phyloP scores from a whole-genome alignment of 2,329 filamentous ascomycete genomes.

The Monilinia fructicola region DNA sequence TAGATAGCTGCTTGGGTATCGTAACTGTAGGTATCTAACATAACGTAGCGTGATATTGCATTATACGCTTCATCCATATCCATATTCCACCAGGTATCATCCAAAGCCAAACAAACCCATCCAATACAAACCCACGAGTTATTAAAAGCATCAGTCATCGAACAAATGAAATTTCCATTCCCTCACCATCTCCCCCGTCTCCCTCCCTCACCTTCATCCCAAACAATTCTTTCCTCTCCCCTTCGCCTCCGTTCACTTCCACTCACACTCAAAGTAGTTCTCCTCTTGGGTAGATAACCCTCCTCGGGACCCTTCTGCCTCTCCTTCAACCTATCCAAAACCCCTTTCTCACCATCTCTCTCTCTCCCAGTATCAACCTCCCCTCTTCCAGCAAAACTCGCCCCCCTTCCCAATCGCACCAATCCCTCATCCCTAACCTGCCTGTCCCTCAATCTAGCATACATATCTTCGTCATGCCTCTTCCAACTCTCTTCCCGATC shows the following conservation, averaged over 20 bases:
- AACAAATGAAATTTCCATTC: conserved; percentile 9
- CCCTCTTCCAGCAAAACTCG: neutral
- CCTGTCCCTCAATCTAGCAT: conserved; percentile 5
- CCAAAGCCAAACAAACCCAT: neutral
- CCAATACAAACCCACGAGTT: neutral
- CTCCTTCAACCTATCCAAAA: conserved; percentile 28
- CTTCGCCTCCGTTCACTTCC: neutral
- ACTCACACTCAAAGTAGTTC: neutral
- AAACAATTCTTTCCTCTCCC: conserved; percentile 18
- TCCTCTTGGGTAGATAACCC: conserved; percentile 13
- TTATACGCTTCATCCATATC: neutral
- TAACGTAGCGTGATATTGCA: neutral
- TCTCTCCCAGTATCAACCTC: neutral
- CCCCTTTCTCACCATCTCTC: neutral
- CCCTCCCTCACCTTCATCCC: conserved; percentile 17
- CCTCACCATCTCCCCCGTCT: conserved; percentile 15
- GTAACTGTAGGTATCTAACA: neutral
- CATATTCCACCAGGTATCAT: neutral
- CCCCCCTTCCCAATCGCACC: neutral
- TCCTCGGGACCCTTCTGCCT: conserved; percentile 24
- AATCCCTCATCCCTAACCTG: neutral
- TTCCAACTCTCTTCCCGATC: conserved; percentile 4
- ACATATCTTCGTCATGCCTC: conserved; percentile 9
- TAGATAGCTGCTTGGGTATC: conserved; percentile 3
- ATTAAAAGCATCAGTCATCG: neutral